Percentiles rank a stretch among this genome's conserved stretches.
Conservation (phyloP, 768 basidiomycete species). For the Psilocybe cubensis region DNA sequence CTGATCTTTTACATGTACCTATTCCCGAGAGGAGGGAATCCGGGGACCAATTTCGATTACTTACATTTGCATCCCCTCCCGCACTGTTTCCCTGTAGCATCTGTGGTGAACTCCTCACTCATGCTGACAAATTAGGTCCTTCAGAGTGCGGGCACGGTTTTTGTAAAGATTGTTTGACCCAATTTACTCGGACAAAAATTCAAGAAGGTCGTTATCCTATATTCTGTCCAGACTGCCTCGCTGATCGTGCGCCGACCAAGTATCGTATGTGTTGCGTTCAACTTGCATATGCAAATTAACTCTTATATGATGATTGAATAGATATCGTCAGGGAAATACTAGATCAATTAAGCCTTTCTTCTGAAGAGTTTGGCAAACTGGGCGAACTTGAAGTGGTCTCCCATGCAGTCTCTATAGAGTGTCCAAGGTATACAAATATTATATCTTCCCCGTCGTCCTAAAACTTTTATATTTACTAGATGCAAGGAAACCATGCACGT, state of each 20-base stretch:
- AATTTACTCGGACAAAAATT: constrained; percentile 47
- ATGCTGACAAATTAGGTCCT: constrained; percentile 46
- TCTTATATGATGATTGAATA: neutral
- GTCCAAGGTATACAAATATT: constrained; percentile 14
- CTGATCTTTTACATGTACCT: neutral
- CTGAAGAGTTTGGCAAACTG: constrained; percentile 35
- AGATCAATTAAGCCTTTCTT: constrained; percentile 32
- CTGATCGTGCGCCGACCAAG: constrained; percentile 34
- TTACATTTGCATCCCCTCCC: constrained; percentile 20
- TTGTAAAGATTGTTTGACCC: constrained; percentile 56
- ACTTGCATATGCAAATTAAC: neutral
- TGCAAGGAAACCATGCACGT: constrained; percentile 53
- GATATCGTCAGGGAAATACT: constrained; percentile 20
- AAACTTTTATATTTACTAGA: constrained; percentile 30
- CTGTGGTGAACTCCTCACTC: constrained; percentile 54
- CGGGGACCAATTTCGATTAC: constrained; percentile 23
- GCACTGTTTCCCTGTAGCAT: constrained; percentile 52
- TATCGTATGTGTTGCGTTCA: constrained; percentile 13
- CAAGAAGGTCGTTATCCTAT: constrained; percentile 61
- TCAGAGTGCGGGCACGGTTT: constrained; percentile 50
- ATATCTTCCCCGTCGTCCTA: neutral
- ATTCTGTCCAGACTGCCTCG: constrained; percentile 59
- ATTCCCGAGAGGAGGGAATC: neutral
- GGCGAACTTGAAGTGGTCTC: constrained; percentile 34
- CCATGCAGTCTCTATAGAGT: constrained; percentile 31